These are phyloP conservation scores for Zea luxurians DNA, from an alignment of 176 grass and related monocot genomes.

Conservation along the genomic window DNA sequence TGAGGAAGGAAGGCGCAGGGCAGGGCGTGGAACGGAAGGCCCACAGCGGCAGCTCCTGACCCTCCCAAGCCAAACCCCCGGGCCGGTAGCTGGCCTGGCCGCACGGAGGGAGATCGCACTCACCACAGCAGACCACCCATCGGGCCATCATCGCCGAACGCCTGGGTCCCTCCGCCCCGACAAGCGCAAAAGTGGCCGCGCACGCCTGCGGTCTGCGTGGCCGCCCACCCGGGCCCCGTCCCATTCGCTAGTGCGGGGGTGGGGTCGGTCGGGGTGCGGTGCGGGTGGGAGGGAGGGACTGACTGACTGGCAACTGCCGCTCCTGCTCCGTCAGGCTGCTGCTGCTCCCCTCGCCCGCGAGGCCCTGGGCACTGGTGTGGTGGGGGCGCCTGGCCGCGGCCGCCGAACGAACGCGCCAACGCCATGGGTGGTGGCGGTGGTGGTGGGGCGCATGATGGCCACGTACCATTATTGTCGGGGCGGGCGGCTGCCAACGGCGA, in stretches of 20 bases:
- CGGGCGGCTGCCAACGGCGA: conserved; percentile 5
- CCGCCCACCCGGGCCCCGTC: conserved; percentile 28
- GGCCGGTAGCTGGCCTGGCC: too few species aligned
- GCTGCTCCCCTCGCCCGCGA: not conserved
- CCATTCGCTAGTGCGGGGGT: conserved; percentile 5
- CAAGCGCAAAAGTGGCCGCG: conserved; percentile 49
- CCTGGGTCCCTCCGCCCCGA: conserved; percentile 30
- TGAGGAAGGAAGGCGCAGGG: not conserved
- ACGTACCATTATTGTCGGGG: conserved; percentile 36
- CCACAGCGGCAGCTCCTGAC: not conserved
- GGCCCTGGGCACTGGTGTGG: not conserved
- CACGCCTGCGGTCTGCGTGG: conserved; percentile 47
- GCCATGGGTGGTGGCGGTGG: not conserved
- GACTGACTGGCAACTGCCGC: conserved; percentile 5
- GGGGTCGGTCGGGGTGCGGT: conserved; percentile 2
- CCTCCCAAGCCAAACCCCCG: not conserved
- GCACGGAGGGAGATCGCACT: conserved; percentile 34
- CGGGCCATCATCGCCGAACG: not conserved
- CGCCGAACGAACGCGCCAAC: not conserved
- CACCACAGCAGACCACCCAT: not conserved
- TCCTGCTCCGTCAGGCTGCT: not conserved
- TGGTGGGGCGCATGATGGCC: conserved; percentile 34
- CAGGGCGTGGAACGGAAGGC: conserved; percentile 11
- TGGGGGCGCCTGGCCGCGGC: not conserved
- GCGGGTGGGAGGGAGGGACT: not conserved